Conservation (phyloP, 306 rosid species). For the Quercus gilva region DNA sequence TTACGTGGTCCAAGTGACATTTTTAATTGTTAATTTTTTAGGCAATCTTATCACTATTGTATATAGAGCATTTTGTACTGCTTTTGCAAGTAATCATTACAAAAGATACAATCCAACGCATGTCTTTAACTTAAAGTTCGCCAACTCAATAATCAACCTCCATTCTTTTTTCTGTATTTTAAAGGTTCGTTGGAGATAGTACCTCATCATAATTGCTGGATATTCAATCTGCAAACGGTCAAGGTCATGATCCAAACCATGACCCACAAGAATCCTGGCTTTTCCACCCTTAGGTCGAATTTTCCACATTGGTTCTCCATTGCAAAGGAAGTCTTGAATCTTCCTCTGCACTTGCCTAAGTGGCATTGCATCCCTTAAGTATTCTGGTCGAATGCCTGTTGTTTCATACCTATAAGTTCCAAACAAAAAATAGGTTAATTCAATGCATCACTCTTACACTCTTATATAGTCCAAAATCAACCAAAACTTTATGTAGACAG, state of each 20-base stretch:
- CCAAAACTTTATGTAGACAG: not conserved
- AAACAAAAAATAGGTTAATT: not conserved
- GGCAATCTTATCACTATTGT: no score
- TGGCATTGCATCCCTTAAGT: slow-evolving; percentile 83
- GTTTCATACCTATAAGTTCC: slow-evolving; percentile 59
- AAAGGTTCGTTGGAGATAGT: not conserved
- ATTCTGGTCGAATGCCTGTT: slow-evolving; percentile 84
- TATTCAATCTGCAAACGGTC: slow-evolving; percentile 74
- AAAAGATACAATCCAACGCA: no score
- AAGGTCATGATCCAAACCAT: slow-evolving; percentile 81
- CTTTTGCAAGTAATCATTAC: no score
- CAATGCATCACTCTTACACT: not conserved
- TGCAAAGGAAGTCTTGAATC: slow-evolving; percentile 85
- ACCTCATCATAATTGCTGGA: slow-evolving; percentile 67
- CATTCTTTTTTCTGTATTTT: not conserved
- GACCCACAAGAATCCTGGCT: slow-evolving; percentile 87
- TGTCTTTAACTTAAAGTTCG: no score
- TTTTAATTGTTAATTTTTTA: no score
- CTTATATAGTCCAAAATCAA: not conserved
- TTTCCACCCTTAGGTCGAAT: slow-evolving; percentile 59
- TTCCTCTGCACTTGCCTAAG: slow-evolving; percentile 66
- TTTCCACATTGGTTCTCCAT: slow-evolving; percentile 87
- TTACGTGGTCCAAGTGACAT: no score
- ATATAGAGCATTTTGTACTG: no score
- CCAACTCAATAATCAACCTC: no score